Evolutionary conservation across 371 early-diverging fungal genomes (phyloP), one percentile per base, ranked within the genome.

Genomic region (Chytridiales sp.): DNA sequence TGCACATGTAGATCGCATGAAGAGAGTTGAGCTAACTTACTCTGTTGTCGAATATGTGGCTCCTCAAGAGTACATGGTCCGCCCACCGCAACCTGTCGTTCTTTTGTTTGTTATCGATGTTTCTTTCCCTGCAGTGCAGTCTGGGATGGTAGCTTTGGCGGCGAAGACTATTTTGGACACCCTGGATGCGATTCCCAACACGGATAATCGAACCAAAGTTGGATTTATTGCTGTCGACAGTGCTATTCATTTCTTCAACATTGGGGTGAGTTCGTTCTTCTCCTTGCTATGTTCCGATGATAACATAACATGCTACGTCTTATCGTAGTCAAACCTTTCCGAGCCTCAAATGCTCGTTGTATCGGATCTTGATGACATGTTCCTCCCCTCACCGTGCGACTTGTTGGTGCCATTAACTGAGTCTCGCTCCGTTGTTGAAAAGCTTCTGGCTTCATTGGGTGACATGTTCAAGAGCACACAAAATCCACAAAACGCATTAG

Each of bases 321-420:
- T 4, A 2, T 5, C 17, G 30, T 31, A 72, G 66, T 36, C 66
- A 6, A 34, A 42, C 8, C 53, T 68, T 36, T 26, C 83, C 1
- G 94, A 94, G 62, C 94, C 97, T 34, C 91, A 94, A 69, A 92
- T 95, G 91, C 75, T 95, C 30, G 90, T 95, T 4, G 92, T 94
- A 0, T 78, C 89, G 3, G 97, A 96, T 74, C 62, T 94, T 21
- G 95, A 94, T 21, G 95, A 95, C 29, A 80, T 88, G 4, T 93
- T 88, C 62, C 59, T 95, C 56, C 97, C 96, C 24, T 70, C 83
- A 44, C 93, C 94, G 9, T 78, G 85, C 38, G 91, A 93, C 67
- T 74, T 95, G 39, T 79, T 97, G 30, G 94, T 90, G 21, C 89
- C 91, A 51, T 77, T 97, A 67, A 80, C 75, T 31, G 92, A 94